Conservation (phyloP, 768 basidiomycete species). For the Rhodotorula taiwanensis region DNA sequence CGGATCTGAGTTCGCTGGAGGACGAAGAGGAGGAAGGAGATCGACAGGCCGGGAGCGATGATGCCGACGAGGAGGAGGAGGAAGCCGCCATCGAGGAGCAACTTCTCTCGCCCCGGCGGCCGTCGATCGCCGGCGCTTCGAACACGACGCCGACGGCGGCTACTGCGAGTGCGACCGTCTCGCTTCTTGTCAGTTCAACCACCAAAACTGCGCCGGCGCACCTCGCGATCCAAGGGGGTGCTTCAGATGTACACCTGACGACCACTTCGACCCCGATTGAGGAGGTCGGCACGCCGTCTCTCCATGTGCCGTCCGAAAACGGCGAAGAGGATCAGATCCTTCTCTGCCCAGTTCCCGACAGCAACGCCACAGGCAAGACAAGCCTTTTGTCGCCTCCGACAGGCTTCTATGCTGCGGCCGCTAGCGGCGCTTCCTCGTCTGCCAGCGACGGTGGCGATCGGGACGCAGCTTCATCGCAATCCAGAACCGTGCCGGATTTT, state of each 20-base stretch:
- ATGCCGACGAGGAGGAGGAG: not conserved
- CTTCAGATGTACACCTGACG: constrained; percentile 7
- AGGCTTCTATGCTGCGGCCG: constrained; percentile 6
- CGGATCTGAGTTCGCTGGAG: constrained; percentile 1
- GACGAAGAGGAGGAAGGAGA: not conserved
- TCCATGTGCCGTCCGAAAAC: not conserved
- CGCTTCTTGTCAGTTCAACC: not conserved
- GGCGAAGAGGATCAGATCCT: not conserved
- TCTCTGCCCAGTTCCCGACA: not conserved
- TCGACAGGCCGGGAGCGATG: no score
- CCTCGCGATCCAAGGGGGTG: not conserved
- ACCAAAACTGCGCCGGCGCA: not conserved
- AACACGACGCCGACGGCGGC: not conserved
- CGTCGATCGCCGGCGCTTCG: not conserved
- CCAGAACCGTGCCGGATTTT: constrained; percentile 17
- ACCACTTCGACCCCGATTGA: constrained; percentile 25
- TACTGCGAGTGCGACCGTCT: not conserved
- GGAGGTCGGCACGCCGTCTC: not conserved
- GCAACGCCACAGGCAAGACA: not conserved
- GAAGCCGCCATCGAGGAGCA: not conserved
- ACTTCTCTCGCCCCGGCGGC: not conserved
- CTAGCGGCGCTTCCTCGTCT: no score
- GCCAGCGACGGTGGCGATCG: constrained; percentile 1
- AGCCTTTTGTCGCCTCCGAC: not conserved
- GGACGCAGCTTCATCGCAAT: not conserved